Conservation (phyloP, 2,329 filamentous ascomycete species). For the Raffaelea deltoideospora region DNA sequence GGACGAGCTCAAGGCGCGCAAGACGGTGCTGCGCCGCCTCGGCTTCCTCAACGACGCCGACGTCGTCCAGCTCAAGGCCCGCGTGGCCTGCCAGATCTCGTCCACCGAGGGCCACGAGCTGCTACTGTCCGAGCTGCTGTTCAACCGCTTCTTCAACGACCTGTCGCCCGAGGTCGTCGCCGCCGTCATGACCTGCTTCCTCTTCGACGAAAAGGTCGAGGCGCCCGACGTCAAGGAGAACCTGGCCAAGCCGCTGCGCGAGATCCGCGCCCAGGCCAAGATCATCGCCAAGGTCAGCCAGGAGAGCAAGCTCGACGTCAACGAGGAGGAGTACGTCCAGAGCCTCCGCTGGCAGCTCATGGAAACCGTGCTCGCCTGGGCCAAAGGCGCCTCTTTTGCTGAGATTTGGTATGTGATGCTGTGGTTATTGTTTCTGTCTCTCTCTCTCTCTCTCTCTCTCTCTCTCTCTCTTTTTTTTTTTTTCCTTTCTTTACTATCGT, state of each 20-base stretch:
- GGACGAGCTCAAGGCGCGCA: constrained; percentile 90
- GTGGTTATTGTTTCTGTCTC: neutral
- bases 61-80: constrained; percentile 91
- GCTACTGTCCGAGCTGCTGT: constrained; percentile 80
- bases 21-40: constrained; percentile 82
- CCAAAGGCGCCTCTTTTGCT: constrained; percentile 75
- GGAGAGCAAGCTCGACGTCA: constrained; percentile 86
- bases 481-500: neutral
- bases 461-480: neutral
- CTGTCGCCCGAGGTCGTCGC: constrained; percentile 77
- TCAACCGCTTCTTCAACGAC: constrained; percentile 97
- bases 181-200: constrained; percentile 79
- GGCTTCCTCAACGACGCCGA: constrained; percentile 93
- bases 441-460: neutral
- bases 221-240: constrained; percentile 67
- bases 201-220: constrained; percentile 92
- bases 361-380: constrained; percentile 91
- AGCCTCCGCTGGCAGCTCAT: constrained; percentile 90
- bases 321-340: constrained; percentile 85
- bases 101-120: constrained; percentile 83
- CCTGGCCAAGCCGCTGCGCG: constrained; percentile 68
- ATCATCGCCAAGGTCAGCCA: constrained; percentile 85
- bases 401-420: constrained; percentile 70
- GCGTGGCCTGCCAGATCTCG: constrained; percentile 94
- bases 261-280: constrained; percentile 75